A percentile compares a stretch with the other conserved stretches of the same genome.
phyloP scores from a whole-genome alignment of 768 basidiomycete genomes.

The Tulasnella sp. region DNA sequence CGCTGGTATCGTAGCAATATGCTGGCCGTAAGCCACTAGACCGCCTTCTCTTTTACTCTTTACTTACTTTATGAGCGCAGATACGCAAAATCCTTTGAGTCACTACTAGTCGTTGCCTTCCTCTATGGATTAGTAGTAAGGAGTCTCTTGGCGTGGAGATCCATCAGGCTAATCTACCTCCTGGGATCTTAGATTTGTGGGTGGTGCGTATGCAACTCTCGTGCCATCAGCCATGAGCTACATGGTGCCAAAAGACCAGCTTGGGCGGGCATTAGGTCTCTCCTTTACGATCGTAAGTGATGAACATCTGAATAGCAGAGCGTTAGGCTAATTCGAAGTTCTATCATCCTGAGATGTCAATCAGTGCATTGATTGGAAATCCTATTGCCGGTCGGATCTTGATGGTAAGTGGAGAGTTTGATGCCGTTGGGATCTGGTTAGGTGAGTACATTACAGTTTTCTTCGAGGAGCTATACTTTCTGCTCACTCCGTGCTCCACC shows the following conservation, averaged over 20 bases:
- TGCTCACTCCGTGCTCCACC: no score
- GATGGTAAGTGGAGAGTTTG: constrained; percentile 5
- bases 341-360: neutral
- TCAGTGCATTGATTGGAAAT: constrained; percentile 25
- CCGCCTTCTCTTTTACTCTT: neutral
- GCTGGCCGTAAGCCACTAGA: constrained; percentile 57
- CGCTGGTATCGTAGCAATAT: constrained; percentile 57
- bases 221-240: constrained; percentile 26
- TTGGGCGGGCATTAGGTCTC: constrained; percentile 28
- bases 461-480: neutral
- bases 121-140: constrained; percentile 55
- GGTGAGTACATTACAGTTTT: neutral
- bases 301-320: neutral
- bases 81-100: constrained; percentile 35
- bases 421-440: constrained; percentile 20
- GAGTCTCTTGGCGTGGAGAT: no score
- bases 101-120: constrained; percentile 51
- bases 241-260: constrained; percentile 20
- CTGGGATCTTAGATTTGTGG: constrained; percentile 45
- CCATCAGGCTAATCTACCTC: no score
- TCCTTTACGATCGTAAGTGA: constrained; percentile 16
- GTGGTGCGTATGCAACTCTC: constrained; percentile 48
- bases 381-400: constrained; percentile 28
- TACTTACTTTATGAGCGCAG: neutral
- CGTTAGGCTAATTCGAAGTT: neutral